phyloP scores from a whole-genome alignment of 768 basidiomycete species.

The Mycena venus region DNA sequence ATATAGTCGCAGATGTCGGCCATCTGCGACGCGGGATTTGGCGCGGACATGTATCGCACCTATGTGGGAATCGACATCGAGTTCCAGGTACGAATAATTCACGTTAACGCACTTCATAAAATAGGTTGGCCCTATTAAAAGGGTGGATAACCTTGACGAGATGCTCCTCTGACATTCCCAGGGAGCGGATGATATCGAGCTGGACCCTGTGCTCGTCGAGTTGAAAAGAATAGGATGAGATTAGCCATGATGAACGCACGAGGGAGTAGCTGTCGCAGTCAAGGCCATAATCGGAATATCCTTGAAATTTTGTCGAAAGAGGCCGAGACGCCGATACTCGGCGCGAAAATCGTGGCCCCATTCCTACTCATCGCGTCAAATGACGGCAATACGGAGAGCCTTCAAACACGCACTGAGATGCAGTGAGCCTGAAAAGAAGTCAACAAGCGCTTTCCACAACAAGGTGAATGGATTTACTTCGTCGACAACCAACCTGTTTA shows the following conservation, averaged over 20 bases:
- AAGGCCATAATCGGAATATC: slow-evolving; percentile 89
- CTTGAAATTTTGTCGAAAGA: slow-evolving; percentile 75
- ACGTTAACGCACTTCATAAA: slow-evolving; percentile 72
- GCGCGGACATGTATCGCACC: slow-evolving; percentile 75
- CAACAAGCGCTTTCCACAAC: not conserved
- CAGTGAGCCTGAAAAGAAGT: slow-evolving; percentile 74
- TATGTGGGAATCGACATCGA: slow-evolving; percentile 37
- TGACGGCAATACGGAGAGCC: not conserved
- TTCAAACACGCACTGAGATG: slow-evolving; percentile 70
- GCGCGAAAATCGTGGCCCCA: slow-evolving; percentile 88
- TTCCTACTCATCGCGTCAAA: slow-evolving; percentile 71
- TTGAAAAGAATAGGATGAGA: not conserved
- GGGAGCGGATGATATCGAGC: slow-evolving; percentile 75
- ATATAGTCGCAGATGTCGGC: slow-evolving; percentile 78
- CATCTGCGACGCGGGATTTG: slow-evolving; percentile 68
- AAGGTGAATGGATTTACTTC: slow-evolving; percentile 63
- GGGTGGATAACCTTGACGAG: slow-evolving; percentile 80
- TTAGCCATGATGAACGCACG: slow-evolving; percentile 53
- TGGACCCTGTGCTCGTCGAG: slow-evolving; percentile 67
- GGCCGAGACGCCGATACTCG: slow-evolving; percentile 80
- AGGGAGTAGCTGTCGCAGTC: slow-evolving; percentile 84
- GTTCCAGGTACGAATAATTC: not conserved
- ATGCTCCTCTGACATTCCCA: slow-evolving; percentile 69
- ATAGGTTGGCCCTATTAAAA: slow-evolving; percentile 85
- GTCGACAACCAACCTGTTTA: slow-evolving; percentile 85